phyloP scores from a whole-genome alignment of 2,329 filamentous ascomycete genomes.

The Colletotrichum simmondsii region DNA sequence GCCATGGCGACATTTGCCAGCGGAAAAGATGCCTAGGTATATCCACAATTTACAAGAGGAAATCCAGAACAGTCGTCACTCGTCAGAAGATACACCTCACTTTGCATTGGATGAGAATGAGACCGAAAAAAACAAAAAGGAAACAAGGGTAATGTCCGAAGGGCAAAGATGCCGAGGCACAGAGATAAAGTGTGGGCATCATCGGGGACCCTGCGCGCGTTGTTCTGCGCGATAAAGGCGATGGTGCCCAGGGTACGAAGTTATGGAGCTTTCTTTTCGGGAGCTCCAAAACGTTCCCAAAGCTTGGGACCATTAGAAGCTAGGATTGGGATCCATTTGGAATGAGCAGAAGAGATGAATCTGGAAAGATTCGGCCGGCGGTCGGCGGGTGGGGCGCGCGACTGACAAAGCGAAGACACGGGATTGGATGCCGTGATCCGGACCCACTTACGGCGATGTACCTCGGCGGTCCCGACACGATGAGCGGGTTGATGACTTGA shows the following conservation, averaged over 20 bases:
- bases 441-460: neutral
- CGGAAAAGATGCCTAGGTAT: neutral
- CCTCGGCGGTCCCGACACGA: conserved; percentile 22
- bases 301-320: neutral
- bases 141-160: conserved; percentile 26
- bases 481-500: neutral
- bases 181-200: conserved; percentile 4
- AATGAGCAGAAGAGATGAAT: neutral
- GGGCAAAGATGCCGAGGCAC: conserved; percentile 28
- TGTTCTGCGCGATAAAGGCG: neutral
- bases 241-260: no score
- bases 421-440: conserved; percentile 23
- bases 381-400: neutral
- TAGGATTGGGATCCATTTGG: no score
- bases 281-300: neutral
- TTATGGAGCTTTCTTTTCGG: no score
- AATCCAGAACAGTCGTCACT: conserved; percentile 8
- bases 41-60: conserved; percentile 21
- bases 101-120: neutral
- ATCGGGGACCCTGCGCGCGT: neutral
- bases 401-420: conserved; percentile 27
- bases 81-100: neutral
- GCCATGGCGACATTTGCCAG: neutral
- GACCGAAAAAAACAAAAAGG: neutral
- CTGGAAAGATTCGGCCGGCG: neutral